A percentile compares a stretch with the other conserved stretches of the same genome.
phyloP scores from a whole-genome alignment of 163 green algal genomes.

The Volvox carteri region DNA sequence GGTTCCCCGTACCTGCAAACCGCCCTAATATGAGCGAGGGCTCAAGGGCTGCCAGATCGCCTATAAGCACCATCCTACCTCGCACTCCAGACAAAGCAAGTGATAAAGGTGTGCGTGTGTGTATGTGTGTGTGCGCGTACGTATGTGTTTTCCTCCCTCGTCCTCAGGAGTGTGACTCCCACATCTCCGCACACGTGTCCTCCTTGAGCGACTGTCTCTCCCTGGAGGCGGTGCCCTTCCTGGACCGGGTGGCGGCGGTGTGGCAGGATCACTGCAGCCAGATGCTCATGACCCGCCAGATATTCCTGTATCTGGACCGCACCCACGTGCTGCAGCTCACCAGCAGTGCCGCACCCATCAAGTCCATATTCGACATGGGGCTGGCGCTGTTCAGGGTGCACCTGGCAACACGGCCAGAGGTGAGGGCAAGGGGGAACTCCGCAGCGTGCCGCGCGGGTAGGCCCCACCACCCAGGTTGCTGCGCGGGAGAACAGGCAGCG shows the following conservation, averaged over 20 bases:
- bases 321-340: slow-evolving; percentile 80
- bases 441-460: too few relatives aligned
- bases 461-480: too few relatives aligned
- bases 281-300: slow-evolving; percentile 90
- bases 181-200: slow-evolving; percentile 76
- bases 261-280: slow-evolving; percentile 90
- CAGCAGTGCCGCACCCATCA: slow-evolving; percentile 41
- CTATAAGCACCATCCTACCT: too few relatives aligned
- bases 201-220: slow-evolving; percentile 65
- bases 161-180: slow-evolving; percentile 81
- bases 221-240: slow-evolving; percentile 74
- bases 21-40: too few relatives aligned
- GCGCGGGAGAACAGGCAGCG: too few relatives aligned
- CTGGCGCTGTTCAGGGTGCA: slow-evolving; percentile 88
- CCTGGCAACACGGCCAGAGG: slow-evolving; percentile 74
- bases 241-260: slow-evolving; percentile 67
- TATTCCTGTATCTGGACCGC: slow-evolving; percentile 97
- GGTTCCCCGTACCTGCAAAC: too few relatives aligned
- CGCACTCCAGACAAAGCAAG: too few relatives aligned
- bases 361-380: slow-evolving; percentile 92
- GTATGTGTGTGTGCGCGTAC: too few relatives aligned
- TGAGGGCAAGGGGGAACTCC: slow-evolving; percentile 7
- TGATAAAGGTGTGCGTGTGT: too few relatives aligned
- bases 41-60: too few relatives aligned
- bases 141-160: too few relatives aligned